Conservation (phyloP, 2,329 filamentous ascomycete species). For the Hymenoscyphus scutula region DNA sequence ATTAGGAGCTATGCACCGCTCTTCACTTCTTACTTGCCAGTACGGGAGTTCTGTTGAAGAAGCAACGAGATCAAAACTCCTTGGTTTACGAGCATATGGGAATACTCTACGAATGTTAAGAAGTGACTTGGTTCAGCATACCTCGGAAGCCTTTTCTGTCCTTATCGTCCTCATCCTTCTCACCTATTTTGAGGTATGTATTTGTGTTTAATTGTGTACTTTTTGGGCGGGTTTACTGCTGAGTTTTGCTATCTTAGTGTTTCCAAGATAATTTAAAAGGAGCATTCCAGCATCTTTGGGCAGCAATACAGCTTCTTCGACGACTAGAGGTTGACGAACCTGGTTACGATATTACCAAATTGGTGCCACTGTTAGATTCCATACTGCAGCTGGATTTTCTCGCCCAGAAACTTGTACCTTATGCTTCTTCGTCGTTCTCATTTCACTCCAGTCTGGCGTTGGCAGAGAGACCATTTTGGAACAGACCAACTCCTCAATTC, state of each 20-base stretch:
- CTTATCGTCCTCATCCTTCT: conserved; percentile 23
- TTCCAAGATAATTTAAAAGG: conserved; percentile 23
- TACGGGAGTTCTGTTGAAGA: conserved; percentile 11
- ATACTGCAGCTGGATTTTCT: conserved; percentile 25
- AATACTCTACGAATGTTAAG: conserved; percentile 19
- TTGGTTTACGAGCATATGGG: conserved; percentile 21
- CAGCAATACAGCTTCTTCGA: conserved; percentile 23
- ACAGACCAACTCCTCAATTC: conserved; percentile 13
- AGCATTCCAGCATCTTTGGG: conserved; percentile 24
- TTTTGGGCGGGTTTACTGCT: too few species aligned
- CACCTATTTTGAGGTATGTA: conserved; percentile 24
- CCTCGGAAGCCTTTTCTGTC: conserved; percentile 12
- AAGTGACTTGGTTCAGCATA: conserved; percentile 9
- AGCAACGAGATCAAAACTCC: conserved; percentile 18
- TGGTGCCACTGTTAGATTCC: conserved; percentile 21
- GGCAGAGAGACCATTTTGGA: conserved; percentile 23
- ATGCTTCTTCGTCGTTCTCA: conserved; percentile 21
- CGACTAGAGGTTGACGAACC: conserved; percentile 16
- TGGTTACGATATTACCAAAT: conserved; percentile 10
- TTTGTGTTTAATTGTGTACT: too few species aligned
- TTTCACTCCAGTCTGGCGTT: conserved; percentile 12
- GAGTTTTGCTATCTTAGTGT: conserved; percentile 13
- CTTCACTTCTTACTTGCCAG: conserved; percentile 21
- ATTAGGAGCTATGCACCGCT: conserved; percentile 24
- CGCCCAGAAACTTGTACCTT: conserved; percentile 24